Evolutionary conservation across 179 eudicot genomes (phyloP).

Genomic region (Beta corolliflora): DNA sequence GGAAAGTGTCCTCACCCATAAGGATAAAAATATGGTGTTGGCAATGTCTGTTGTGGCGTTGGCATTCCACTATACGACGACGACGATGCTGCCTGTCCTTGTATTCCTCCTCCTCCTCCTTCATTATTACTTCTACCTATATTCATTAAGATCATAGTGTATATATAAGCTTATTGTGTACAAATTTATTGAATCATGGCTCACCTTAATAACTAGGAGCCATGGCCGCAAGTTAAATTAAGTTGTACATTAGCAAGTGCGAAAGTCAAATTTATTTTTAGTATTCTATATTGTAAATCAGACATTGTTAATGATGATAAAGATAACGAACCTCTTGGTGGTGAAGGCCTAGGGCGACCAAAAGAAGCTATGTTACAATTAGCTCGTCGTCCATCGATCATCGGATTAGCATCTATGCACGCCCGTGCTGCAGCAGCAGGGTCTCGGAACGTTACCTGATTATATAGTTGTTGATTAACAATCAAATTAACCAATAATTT

Average conservation of each 20-base stretch:
- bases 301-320: background rate
- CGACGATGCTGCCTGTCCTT: conserved; percentile 45
- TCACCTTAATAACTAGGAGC: too few relatives aligned
- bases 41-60: conserved; percentile 55
- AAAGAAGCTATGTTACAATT: conserved; percentile 46
- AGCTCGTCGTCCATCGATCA: conserved; percentile 42
- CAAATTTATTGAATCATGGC: too few relatives aligned
- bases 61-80: conserved; percentile 54
- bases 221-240: too few relatives aligned
- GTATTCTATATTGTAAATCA: background rate
- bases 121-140: conserved; percentile 50
- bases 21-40: conserved; percentile 61
- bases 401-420: conserved; percentile 36
- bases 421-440: conserved; percentile 39
- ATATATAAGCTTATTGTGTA: too few relatives aligned
- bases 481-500: background rate
- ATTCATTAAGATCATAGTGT: background rate
- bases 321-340: conserved; percentile 33
- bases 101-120: conserved; percentile 45
- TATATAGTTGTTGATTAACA: background rate
- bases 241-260: too few relatives aligned
- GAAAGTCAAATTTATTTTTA: too few relatives aligned
- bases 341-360: conserved; percentile 44
- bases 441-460: conserved; percentile 31
- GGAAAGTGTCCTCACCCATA: conserved; percentile 63